These are phyloP conservation scores for Setaria italica DNA, from an alignment of 202 grass and related monocot genomes.

Conservation along the genomic window DNA sequence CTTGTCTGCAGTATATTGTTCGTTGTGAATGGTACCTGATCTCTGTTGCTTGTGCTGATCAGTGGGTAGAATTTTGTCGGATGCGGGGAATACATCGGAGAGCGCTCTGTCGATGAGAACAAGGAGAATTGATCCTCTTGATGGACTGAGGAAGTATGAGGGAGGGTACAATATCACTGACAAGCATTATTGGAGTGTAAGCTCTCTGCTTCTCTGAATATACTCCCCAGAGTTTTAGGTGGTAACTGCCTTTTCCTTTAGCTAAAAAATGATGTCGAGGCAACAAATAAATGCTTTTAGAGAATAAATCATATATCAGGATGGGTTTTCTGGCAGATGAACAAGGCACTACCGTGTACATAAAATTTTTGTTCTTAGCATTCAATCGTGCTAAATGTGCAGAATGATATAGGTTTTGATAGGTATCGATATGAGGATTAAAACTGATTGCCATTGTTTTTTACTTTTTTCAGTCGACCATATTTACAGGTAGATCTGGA, in stretches of 20 bases:
- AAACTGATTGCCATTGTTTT: constrained; percentile 39
- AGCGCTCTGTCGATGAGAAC: constrained; percentile 60
- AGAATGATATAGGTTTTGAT: constrained; percentile 14
- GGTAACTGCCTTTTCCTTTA: constrained; percentile 12
- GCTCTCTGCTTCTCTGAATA: constrained; percentile 40
- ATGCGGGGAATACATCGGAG: constrained; percentile 43
- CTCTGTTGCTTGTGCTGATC: constrained; percentile 29
- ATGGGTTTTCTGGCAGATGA: background rate
- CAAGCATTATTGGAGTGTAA: constrained; percentile 98
- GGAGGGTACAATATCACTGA: constrained; percentile 92
- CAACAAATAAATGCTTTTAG: background rate
- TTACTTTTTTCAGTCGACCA: constrained; percentile 77
- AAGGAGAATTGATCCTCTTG: constrained; percentile 71
- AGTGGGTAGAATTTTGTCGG: constrained; percentile 47
- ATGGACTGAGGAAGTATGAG: constrained; percentile 68
- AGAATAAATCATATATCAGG: background rate
- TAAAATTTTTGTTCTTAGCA: background rate
- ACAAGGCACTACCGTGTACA: background rate
- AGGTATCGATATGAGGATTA: background rate
- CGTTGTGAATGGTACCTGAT: constrained; percentile 24
- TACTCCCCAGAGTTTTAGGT: background rate
- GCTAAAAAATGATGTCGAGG: constrained; percentile 4
- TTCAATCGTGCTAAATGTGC: background rate
- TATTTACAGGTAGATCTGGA: constrained; percentile 92
- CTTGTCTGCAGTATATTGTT: constrained; percentile 4